These are phyloP conservation scores for Solanum clarkiae DNA, from an alignment of 257 asterid genomes.

Conservation along the genomic window DNA sequence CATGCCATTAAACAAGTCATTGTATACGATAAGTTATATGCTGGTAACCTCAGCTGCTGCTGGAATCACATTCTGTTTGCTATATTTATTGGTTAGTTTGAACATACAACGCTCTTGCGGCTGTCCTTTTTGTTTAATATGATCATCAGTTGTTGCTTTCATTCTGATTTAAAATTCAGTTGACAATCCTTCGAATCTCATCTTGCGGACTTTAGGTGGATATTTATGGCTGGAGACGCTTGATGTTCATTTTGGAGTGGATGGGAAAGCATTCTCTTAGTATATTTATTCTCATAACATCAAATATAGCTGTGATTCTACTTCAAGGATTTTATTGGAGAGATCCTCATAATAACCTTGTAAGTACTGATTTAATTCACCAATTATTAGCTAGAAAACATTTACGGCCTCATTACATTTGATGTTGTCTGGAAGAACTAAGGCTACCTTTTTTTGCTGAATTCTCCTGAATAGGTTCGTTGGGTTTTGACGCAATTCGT, in stretches of 20 bases:
- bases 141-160: neutral
- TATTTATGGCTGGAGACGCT: slow-evolving; percentile 57
- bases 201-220: slow-evolving; percentile 39
- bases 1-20: slow-evolving; percentile 62
- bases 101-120: neutral
- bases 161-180: neutral
- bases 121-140: neutral
- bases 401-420: neutral
- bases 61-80: slow-evolving; percentile 66
- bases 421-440: neutral
- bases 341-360: slow-evolving; percentile 57
- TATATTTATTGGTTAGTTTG: slow-evolving; percentile 45
- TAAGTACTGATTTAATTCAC: slow-evolving; percentile 16
- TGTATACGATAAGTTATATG: slow-evolving; percentile 66
- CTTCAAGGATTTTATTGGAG: slow-evolving; percentile 67
- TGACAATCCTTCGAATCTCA: neutral
- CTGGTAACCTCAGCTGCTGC: slow-evolving; percentile 64
- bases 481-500: slow-evolving; percentile 44
- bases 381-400: neutral
- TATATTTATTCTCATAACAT: slow-evolving; percentile 54
- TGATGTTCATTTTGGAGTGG: slow-evolving; percentile 42
- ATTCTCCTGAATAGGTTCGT: slow-evolving; percentile 25
- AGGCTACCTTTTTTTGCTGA: neutral
- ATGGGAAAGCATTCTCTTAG: slow-evolving; percentile 71
- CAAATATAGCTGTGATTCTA: slow-evolving; percentile 49